Base-by-base conservation (phyloP, 345 rosid genomes). In the Acer negundo region DNA sequence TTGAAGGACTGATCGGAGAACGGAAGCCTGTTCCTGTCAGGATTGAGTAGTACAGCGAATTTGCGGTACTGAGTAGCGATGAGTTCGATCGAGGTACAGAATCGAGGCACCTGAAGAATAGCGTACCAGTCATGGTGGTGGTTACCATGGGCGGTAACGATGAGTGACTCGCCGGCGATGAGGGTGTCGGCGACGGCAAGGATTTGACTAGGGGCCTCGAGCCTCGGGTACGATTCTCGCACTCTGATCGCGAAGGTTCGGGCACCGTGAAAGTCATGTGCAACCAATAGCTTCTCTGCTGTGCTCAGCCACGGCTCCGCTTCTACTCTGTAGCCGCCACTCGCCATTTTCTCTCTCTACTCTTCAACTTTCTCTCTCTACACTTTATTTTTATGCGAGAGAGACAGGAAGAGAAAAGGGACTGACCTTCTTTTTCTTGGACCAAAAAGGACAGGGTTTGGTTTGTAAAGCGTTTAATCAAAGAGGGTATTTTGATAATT, bases 281-380 rank as follows among this genome's bases (percentile, higher is more conserved):
- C 85, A 15, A 86, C 83, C 5, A 96, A 76, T 7, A 94, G 94
- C 89, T 94, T 96, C 87, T 91, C 97, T 13, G 98, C 90, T 59
- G 90, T 88, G n/a, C 85, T 84, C 15, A 94, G 87, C 94, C 97
- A 94, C 77, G 92, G 94, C 79, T 91, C 89, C 23, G 95, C 98
- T 77, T 92, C 97, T 74, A 81, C 86, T 74, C 89, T 78, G 71
- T 84, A 85, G 20, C 84, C 78, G 67, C 86, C 82, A 67, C 83
- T 81, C 22, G 82, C 73, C 83, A 79, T 74, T 85, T 85, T 77
- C 40, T 74, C 46, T 64, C 80, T 3, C 68, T 75, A 64, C 65
- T 77, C 79, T 58, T 31, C 2, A 47, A 19, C 44, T 38, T 40
- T 15, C 20, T 62, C 20, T 71, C 73, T 70, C 78, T 64, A 71